Conservation (phyloP, 768 basidiomycete species). For the Auricularia cornea region DNA sequence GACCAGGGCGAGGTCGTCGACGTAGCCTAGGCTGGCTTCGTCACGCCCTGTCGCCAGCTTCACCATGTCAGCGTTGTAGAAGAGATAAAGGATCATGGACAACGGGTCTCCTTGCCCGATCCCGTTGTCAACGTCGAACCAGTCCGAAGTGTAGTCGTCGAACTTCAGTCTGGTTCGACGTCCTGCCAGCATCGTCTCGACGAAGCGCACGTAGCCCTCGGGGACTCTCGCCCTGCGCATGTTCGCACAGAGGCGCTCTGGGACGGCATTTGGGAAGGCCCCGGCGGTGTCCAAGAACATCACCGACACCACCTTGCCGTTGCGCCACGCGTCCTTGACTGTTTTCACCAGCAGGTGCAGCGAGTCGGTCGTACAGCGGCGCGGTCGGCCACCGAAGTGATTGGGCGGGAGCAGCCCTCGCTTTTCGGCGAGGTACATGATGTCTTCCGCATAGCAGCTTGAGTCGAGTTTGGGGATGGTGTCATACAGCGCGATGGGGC, state of each 20-base stretch:
- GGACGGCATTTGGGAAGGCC: too few relatives aligned
- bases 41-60: conserved; percentile 6
- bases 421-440: conserved; percentile 20
- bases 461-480: conserved; percentile 22
- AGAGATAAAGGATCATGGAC: conserved; percentile 7
- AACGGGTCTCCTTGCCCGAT: conserved; percentile 2
- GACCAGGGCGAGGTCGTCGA: conserved; percentile 9
- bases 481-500: too few relatives aligned
- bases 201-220: conserved; percentile 12
- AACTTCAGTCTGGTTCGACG: not conserved
- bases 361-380: conserved; percentile 21
- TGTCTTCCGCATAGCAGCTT: conserved; percentile 15
- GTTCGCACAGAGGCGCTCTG: conserved; percentile 19
- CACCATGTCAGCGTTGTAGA: conserved; percentile 8
- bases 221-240: conserved; percentile 19
- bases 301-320: conserved; percentile 14
- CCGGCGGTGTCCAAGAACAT: too few relatives aligned
- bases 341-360: conserved; percentile 23
- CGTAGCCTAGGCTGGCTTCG: too few relatives aligned
- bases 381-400: conserved; percentile 25
- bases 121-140: conserved; percentile 6
- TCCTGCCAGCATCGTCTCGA: conserved; percentile 4
- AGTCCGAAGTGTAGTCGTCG: not conserved
- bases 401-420: conserved; percentile 17
- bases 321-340: conserved; percentile 28